Conservation (phyloP, 2,329 filamentous ascomycete species). For the Zopfia rhizophila region DNA sequence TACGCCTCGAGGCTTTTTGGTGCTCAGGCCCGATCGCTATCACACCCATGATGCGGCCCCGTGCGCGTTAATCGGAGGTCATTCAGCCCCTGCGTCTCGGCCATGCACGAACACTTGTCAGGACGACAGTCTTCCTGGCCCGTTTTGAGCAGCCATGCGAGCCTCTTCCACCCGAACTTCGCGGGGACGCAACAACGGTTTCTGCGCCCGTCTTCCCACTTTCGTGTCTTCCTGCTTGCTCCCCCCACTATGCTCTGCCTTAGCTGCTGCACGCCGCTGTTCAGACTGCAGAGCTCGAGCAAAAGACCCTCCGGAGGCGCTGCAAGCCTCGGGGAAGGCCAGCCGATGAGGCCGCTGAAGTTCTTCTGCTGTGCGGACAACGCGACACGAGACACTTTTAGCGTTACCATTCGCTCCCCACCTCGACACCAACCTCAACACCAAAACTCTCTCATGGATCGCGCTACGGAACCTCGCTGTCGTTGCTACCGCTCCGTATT, state of each 20-base stretch:
- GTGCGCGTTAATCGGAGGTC: conserved; percentile 23
- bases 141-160: conserved; percentile 23
- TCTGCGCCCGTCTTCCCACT: too few relatives aligned
- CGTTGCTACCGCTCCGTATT: conserved; percentile 28
- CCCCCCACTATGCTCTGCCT: too few relatives aligned
- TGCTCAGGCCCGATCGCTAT: conserved; percentile 19
- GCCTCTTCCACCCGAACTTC: too few relatives aligned
- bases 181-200: conserved; percentile 4
- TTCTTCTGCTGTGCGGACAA: too few relatives aligned
- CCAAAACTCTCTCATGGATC: too few relatives aligned
- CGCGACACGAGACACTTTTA: conserved; percentile 18
- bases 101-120: conserved; percentile 42
- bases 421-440: conserved; percentile 27
- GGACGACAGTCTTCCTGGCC: conserved; percentile 27
- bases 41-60: too few relatives aligned
- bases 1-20: conserved; percentile 25
- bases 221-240: too few relatives aligned
- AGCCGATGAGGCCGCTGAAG: too few relatives aligned
- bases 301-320: too few relatives aligned
- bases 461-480: conserved; percentile 30
- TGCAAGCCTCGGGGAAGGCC: too few relatives aligned
- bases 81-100: conserved; percentile 35
- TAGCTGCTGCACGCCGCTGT: conserved; percentile 13
- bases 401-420: conserved; percentile 33
- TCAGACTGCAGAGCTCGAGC: conserved; percentile 14